These are phyloP conservation scores for Juncus inflexus DNA, from an alignment of 176 grass and related monocot species.

Conservation along the genomic window DNA sequence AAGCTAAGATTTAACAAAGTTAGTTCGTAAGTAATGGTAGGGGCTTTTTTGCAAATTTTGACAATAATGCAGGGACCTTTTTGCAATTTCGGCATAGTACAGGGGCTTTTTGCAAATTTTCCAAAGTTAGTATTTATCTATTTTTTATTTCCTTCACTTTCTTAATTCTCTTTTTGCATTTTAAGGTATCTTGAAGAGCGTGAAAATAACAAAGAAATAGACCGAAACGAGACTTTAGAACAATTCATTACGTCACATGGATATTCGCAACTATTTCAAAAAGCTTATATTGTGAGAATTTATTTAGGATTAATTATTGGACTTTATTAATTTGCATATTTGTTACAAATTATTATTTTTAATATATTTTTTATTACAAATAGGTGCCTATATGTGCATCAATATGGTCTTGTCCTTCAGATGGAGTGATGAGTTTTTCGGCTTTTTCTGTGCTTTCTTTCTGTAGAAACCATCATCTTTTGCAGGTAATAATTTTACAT, in stretches of 20 bases:
- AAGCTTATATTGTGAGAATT: constrained; percentile 63
- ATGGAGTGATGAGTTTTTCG: constrained; percentile 67
- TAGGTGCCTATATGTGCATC: constrained; percentile 77
- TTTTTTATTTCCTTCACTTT: neutral
- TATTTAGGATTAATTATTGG: neutral
- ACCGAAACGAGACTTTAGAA: constrained; percentile 60
- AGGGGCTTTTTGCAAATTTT: neutral
- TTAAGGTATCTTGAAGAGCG: constrained; percentile 64
- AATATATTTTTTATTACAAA: neutral
- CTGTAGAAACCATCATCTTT: constrained; percentile 77
- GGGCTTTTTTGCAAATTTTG: no score
- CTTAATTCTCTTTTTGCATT: constrained; percentile 13
- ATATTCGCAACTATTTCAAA: constrained; percentile 72
- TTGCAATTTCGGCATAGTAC: neutral
- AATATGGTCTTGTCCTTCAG: constrained; percentile 81
- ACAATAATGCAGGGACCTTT: constrained; percentile 1
- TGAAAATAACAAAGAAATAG: constrained; percentile 61
- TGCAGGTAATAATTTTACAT: constrained; percentile 36
- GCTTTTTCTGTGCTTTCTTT: constrained; percentile 89
- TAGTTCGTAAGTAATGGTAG: no score
- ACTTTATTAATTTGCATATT: neutral
- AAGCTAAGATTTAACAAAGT: no score
- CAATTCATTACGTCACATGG: constrained; percentile 65
- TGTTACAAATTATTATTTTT: constrained; percentile 14
- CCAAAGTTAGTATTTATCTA: neutral